phyloP scores from a whole-genome alignment of 2,329 filamentous ascomycete species.

The Fusarium temperatum region DNA sequence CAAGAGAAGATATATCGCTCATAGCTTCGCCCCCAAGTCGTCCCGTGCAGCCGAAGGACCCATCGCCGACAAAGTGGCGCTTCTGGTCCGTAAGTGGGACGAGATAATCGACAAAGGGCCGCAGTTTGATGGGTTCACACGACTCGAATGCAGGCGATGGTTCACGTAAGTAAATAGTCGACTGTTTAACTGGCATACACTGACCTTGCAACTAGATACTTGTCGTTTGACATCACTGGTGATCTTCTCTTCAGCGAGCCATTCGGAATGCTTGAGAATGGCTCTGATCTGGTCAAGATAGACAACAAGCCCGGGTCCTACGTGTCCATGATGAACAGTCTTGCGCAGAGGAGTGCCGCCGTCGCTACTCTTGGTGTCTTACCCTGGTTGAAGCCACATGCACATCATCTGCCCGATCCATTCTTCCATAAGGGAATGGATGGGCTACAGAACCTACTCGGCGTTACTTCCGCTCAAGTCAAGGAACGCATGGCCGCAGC shows the following conservation, averaged over 20 bases:
- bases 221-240: neutral
- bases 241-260: neutral
- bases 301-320: neutral
- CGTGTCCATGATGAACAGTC: neutral
- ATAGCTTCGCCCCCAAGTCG: too few species aligned
- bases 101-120: too few species aligned
- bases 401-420: neutral
- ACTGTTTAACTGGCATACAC: too few species aligned
- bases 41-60: too few species aligned
- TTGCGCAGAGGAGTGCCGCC: neutral
- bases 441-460: too few species aligned
- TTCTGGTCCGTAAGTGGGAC: too few species aligned
- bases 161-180: neutral
- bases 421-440: too few species aligned
- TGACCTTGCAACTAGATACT: neutral
- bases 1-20: too few species aligned
- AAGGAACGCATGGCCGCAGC: too few species aligned
- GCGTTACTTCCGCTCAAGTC: too few species aligned
- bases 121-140: too few species aligned
- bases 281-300: neutral
- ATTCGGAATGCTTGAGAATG: neutral
- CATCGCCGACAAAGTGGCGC: too few species aligned
- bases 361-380: neutral
- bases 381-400: neutral
- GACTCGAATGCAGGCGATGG: neutral